phyloP scores from a whole-genome alignment of 495 filamentous ascomycete genomes.

The Tirmania nivea region DNA sequence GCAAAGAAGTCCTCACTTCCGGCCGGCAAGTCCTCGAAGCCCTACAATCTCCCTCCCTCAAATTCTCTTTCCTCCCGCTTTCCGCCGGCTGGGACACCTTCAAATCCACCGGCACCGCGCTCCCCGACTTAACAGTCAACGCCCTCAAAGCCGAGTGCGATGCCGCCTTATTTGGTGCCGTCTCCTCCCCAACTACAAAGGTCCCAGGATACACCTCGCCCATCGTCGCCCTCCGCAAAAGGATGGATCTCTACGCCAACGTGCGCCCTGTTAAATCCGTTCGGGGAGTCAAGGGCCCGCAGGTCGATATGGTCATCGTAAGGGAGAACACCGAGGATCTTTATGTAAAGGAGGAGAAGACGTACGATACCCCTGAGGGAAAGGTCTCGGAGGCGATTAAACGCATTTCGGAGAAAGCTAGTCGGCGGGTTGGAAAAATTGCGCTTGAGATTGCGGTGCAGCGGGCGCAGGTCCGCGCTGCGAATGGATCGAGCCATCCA shows the following conservation, averaged over 20 bases:
- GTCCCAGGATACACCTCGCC: slow-evolving; percentile 91
- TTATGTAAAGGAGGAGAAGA: slow-evolving; percentile 94
- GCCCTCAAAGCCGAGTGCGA: slow-evolving; percentile 73
- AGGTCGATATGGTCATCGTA: slow-evolving; percentile 92
- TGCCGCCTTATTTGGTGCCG: slow-evolving; percentile 89
- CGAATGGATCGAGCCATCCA: slow-evolving; percentile 33
- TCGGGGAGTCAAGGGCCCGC: slow-evolving; percentile 29
- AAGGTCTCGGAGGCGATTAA: slow-evolving; percentile 95
- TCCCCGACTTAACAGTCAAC: slow-evolving; percentile 77
- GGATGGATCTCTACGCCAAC: slow-evolving; percentile 88
- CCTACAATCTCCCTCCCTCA: slow-evolving; percentile 63
- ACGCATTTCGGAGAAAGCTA: slow-evolving; percentile 72
- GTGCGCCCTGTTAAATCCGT: slow-evolving; percentile 89
- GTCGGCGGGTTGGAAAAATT: slow-evolving; percentile 64
- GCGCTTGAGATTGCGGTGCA: slow-evolving; percentile 85
- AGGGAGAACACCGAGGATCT: slow-evolving; percentile 97
- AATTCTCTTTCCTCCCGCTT: slow-evolving; percentile 84
- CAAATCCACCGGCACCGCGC: slow-evolving; percentile 61
- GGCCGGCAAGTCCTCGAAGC: slow-evolving; percentile 79
- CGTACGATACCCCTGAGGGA: slow-evolving; percentile 40
- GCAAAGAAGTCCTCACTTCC: slow-evolving; percentile 92
- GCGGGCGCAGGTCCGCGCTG: slow-evolving; percentile 51
- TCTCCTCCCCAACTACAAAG: slow-evolving; percentile 62
- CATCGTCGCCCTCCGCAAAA: slow-evolving; percentile 91
- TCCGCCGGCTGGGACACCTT: slow-evolving; percentile 86